These are phyloP conservation scores for Boletales sp. DNA, from an alignment of 768 basidiomycete species.

Conservation along the genomic window DNA sequence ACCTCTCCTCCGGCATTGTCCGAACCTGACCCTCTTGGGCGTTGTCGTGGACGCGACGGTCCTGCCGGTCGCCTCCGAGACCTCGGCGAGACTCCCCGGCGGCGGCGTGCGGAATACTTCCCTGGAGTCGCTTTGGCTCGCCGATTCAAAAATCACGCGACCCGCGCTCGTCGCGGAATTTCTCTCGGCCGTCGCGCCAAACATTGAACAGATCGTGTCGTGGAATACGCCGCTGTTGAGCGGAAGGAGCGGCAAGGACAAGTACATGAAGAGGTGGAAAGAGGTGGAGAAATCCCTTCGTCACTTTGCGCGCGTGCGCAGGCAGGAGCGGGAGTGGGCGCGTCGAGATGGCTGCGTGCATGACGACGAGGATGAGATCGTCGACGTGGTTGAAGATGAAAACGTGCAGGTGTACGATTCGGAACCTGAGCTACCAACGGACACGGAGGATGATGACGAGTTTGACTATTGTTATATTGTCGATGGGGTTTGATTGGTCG, in stretches of 20 bases:
- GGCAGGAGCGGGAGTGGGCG: slow-evolving; percentile 21
- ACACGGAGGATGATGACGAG: slow-evolving; percentile 24
- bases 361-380: background rate
- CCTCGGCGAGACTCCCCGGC: slow-evolving; percentile 8
- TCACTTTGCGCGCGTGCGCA: slow-evolving; percentile 17
- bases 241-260: slow-evolving; percentile 20
- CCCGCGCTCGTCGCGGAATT: slow-evolving; percentile 25
- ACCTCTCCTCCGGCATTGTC: slow-evolving; percentile 21
- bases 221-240: slow-evolving; percentile 31
- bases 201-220: slow-evolving; percentile 26
- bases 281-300: slow-evolving; percentile 20
- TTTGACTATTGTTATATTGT: slow-evolving; percentile 24
- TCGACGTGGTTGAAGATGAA: slow-evolving; percentile 6
- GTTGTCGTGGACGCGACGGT: slow-evolving; percentile 28
- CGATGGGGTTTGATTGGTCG: slow-evolving; percentile 1
- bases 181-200: slow-evolving; percentile 28
- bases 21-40: slow-evolving; percentile 22
- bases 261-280: slow-evolving; percentile 23
- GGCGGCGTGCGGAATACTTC: slow-evolving; percentile 22
- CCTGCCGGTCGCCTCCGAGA: slow-evolving; percentile 2
- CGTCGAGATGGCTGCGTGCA: background rate
- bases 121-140: slow-evolving; percentile 27
- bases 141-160: slow-evolving; percentile 26
- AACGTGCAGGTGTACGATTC: slow-evolving; percentile 17
- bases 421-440: slow-evolving; percentile 17